A percentile compares a stretch with the other conserved stretches of the same genome.
Evolutionary conservation across 805 yeast species (phyloP).

Genomic region (Saccharomycopsis sp.): DNA sequence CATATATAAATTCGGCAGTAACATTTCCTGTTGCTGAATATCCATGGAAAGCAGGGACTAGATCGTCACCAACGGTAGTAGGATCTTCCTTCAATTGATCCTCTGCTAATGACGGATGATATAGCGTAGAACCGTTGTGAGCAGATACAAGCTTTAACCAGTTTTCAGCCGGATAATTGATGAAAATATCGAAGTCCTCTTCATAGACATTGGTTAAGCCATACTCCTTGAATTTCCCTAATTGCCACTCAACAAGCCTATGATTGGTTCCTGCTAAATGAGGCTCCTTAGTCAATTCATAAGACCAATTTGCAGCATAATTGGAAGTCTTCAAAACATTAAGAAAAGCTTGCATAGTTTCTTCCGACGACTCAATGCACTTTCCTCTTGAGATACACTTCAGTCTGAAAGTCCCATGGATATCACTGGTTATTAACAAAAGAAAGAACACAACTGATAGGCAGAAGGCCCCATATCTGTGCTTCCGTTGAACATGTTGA

Average conservation of each 20-base stretch:
- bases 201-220: constrained; percentile 46
- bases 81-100: constrained; percentile 47
- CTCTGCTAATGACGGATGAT: constrained; percentile 48
- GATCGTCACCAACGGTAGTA: constrained; percentile 35
- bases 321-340: constrained; percentile 26
- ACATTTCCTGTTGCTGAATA: constrained; percentile 72
- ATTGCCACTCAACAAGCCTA: constrained; percentile 52
- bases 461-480: not conserved
- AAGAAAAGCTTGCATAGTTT: constrained; percentile 20
- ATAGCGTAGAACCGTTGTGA: constrained; percentile 28
- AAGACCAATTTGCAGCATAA: constrained; percentile 47
- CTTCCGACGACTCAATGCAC: not conserved
- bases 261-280: constrained; percentile 53
- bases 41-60: constrained; percentile 69
- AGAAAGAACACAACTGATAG: not conserved
- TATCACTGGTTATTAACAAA: not conserved
- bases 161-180: constrained; percentile 57
- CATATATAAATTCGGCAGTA: constrained; percentile 58
- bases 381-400: not conserved
- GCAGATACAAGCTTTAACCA: constrained; percentile 38
- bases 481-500: not conserved
- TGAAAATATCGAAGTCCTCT: constrained; percentile 53
- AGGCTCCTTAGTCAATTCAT: constrained; percentile 43
- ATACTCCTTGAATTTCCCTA: constrained; percentile 47
- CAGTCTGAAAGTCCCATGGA: not conserved